phyloP scores from a whole-genome alignment of 345 rosid species.

The Salix udensis region DNA sequence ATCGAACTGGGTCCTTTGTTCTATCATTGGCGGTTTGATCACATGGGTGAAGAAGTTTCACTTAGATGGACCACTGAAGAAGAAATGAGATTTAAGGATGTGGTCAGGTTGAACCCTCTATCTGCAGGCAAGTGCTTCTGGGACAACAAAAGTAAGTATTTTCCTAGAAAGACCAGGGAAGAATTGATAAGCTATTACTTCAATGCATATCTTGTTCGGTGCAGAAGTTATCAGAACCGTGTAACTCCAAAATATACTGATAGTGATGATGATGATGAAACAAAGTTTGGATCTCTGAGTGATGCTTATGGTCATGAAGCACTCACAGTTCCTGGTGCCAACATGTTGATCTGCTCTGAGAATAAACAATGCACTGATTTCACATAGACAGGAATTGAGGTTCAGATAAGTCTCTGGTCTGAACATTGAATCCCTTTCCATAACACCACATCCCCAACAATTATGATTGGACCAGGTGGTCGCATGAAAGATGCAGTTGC shows the following conservation, averaged over 20 bases:
- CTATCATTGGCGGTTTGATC: constrained; percentile 21
- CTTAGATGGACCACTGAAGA: constrained; percentile 28
- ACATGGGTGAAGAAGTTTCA: constrained; percentile 32
- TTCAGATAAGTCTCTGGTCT: not conserved
- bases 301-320: constrained; percentile 46
- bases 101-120: constrained; percentile 19
- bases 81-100: constrained; percentile 23
- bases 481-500: constrained; percentile 17
- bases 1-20: constrained; percentile 25
- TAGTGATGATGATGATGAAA: constrained; percentile 29
- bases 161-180: constrained; percentile 18
- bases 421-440: not conserved
- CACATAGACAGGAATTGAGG: constrained; percentile 20
- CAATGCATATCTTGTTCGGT: constrained; percentile 24
- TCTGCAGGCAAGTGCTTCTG: constrained; percentile 24
- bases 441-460: not conserved
- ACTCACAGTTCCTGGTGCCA: constrained; percentile 27
- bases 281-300: constrained; percentile 30
- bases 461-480: not conserved
- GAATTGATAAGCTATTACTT: constrained; percentile 33
- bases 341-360: constrained; percentile 41
- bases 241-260: constrained; percentile 27
- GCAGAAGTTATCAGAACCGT: constrained; percentile 31
- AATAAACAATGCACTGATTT: constrained; percentile 44
- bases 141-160: constrained; percentile 13